Evolutionary conservation across 1,284 basidiomycete genomes (phyloP).

Genomic region (Ceratobasidium sp.): DNA sequence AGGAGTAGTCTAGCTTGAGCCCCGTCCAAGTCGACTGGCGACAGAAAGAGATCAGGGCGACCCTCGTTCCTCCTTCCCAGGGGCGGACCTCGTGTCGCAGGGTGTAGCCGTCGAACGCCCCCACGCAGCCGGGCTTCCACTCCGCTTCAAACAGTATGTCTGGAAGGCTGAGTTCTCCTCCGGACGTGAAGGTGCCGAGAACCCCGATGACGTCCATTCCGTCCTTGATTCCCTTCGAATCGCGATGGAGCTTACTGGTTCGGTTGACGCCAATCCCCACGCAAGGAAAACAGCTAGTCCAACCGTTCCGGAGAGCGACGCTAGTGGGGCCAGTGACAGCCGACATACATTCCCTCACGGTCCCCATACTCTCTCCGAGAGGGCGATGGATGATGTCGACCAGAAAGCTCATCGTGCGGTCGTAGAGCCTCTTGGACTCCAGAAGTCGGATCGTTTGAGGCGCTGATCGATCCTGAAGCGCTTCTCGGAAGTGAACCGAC

Average conservation of each 20-base stretch:
- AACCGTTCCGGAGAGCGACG: constrained; percentile 6
- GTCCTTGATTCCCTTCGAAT: constrained; percentile 4
- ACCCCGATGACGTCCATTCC: constrained; percentile 34
- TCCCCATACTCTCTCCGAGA: not conserved
- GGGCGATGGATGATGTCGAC: not conserved
- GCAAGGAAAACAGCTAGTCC: constrained; percentile 30
- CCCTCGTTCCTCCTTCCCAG: not conserved
- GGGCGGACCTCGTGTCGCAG: not conserved
- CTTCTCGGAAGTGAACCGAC: not conserved
- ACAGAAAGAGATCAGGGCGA: constrained; percentile 21
- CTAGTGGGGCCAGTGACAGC: not conserved
- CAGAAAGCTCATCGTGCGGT: not conserved
- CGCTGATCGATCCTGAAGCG: not conserved
- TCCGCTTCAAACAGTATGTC: constrained; percentile 6
- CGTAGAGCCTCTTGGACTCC: constrained; percentile 1
- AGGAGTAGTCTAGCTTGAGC: not conserved
- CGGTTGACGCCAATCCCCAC: constrained; percentile 11
- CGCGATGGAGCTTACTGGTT: not conserved
- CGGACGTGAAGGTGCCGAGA: not conserved
- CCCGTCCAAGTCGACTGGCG: not conserved
- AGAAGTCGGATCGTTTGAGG: not conserved
- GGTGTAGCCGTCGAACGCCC: constrained; percentile 34
- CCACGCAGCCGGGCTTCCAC: constrained; percentile 17
- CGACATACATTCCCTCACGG: not conserved
- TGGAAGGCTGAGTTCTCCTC: not conserved